Base-by-base conservation (phyloP, 768 basidiomycete genomes). In the Boletus reticuloceps region DNA sequence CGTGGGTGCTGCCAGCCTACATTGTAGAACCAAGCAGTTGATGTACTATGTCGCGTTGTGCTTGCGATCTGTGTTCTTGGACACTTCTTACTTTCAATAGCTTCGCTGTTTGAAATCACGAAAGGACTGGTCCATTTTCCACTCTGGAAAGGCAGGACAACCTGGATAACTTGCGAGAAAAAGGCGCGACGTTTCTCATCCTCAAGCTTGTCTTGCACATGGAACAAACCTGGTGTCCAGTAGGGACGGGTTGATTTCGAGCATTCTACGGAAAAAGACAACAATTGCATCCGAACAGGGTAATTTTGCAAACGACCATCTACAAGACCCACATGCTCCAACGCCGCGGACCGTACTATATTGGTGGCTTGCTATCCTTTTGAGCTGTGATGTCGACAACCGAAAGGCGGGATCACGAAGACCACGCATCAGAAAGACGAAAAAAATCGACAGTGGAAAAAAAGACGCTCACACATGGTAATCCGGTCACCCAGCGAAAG, bases 401-500 rank as follows among this genome's bases (percentile, higher is more conserved):
- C 19, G 16, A 32, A 11, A 42, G 22, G 6, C 22, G 13, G 19
- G 0, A 16, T 16, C 6, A 22, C 13, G 31, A 34, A 37, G 13
- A 37, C 16, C 27, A 27, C 8, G n/a, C 8, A 27, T 27, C 8
- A 27, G 16, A 37, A 37, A 43, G 44, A 39, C 17, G 16, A 19
- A 39, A 12, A 38, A 9, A 39, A 0, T 17, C 10, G 9, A 17
- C 6, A 12, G 20, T 2, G 22, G 10, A 5, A 27, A 46, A n/a
- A 44, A 37, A 20, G 5, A 9, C 6, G 66, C 77, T 53, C 55
- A 82, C 81, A 79, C 71, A 81, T 77, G 11, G 82, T 92, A 65
- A 94, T 93, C 65, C 86, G 80, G 72, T 95, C 94, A n/a, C 93
- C 96, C 58, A 99, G 72, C 17, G 91, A 92, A 58, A 98, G 77